These are phyloP conservation scores for Rhodotorula sp. DNA, from an alignment of 1,284 basidiomycete species.

Conservation along the genomic window DNA sequence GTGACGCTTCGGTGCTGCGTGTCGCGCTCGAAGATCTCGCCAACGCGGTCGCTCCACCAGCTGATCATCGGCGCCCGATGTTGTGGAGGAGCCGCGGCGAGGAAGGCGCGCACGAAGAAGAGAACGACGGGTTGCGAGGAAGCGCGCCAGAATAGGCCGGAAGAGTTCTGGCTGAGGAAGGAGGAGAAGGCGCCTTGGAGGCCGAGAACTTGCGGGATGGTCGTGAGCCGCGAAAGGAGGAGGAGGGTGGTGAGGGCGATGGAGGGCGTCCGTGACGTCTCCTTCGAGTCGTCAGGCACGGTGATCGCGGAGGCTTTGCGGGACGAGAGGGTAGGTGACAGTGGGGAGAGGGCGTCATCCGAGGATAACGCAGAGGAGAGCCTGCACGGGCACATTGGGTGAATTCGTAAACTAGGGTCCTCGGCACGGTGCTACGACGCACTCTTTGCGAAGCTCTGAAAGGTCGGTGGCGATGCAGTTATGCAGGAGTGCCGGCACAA, in stretches of 20 bases:
- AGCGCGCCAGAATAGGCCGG: constrained; percentile 64
- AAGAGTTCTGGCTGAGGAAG: constrained; percentile 47
- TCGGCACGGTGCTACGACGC: constrained; percentile 47
- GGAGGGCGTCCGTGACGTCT: constrained; percentile 42
- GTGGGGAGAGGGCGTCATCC: constrained; percentile 65
- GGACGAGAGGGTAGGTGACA: constrained; percentile 70
- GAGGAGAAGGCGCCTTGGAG: constrained; percentile 71
- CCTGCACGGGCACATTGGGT: neutral
- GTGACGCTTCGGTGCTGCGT: constrained; percentile 59
- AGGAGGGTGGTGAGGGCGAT: constrained; percentile 51
- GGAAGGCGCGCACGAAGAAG: constrained; percentile 71
- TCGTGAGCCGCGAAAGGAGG: neutral
- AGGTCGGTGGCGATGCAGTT: constrained; percentile 69
- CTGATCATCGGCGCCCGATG: constrained; percentile 81
- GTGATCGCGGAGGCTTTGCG: constrained; percentile 83
- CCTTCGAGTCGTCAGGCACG: constrained; percentile 63
- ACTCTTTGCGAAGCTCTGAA: constrained; percentile 68
- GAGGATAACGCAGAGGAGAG: constrained; percentile 40
- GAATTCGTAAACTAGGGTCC: neutral
- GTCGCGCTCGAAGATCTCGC: constrained; percentile 65
- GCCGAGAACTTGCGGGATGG: constrained; percentile 60
- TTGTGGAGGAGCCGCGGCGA: constrained; percentile 85
- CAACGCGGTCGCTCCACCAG: constrained; percentile 76
- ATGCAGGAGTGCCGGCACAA: constrained; percentile 72
- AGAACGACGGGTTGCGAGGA: constrained; percentile 63